Conservation (phyloP, 2,329 filamentous ascomycete species). For the Ceratocystis ficicola region DNA sequence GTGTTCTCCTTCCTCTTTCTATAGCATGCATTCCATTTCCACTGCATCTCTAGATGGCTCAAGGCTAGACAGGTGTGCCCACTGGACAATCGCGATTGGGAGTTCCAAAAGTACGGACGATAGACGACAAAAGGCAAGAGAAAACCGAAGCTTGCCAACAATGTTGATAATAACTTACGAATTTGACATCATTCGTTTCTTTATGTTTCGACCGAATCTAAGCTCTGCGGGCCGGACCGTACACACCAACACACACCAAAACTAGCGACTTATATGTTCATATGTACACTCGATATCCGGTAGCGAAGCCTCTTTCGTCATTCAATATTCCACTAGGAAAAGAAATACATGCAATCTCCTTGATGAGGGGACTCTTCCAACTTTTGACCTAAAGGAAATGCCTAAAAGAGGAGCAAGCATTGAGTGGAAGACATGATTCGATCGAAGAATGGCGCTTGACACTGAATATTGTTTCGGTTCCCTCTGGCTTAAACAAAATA, state of each 20-base stretch:
- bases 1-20: not conserved
- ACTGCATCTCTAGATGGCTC: constrained; percentile 97
- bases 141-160: not conserved
- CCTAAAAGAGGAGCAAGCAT: not conserved
- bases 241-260: not conserved
- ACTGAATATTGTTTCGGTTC: not conserved
- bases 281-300: not conserved
- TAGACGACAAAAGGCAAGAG: constrained; percentile 27
- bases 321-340: not conserved
- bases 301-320: not conserved
- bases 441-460: not conserved
- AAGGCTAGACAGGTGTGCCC: constrained; percentile 99
- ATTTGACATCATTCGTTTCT: not conserved
- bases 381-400: not conserved
- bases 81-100: constrained; percentile 96
- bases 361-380: not conserved
- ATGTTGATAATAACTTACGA: not conserved
- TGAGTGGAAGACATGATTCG: not conserved
- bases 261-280: not conserved
- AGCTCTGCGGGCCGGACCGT: not conserved
- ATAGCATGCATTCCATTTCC: constrained; percentile 98
- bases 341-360: too few relatives aligned
- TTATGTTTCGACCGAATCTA: not conserved
- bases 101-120: constrained; percentile 96
- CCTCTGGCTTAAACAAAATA: not conserved